These are phyloP conservation scores for Halophytophthora batemanensis DNA, from an alignment of 352 stramenopile genomes.

Conservation along the genomic window DNA sequence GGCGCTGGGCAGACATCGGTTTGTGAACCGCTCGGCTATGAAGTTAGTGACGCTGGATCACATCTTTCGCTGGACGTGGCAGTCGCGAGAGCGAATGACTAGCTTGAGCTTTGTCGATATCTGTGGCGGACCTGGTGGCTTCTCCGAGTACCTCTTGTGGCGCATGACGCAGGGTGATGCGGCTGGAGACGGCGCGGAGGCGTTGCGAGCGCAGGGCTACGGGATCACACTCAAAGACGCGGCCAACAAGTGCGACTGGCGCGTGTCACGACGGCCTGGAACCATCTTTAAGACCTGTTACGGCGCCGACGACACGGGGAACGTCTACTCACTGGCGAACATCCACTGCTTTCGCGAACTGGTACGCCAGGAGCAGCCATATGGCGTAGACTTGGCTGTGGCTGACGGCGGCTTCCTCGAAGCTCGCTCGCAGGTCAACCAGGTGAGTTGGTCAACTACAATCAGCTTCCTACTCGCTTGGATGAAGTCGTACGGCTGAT, in stretches of 20 bases:
- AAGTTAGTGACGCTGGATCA: conserved; percentile 77
- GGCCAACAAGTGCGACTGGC: conserved; percentile 47
- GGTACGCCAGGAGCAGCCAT: conserved; percentile 24
- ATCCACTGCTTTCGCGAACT: conserved; percentile 47
- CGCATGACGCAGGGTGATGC: conserved; percentile 5
- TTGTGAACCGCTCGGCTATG: conserved; percentile 81
- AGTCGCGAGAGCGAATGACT: not conserved
- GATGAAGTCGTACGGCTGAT: no score
- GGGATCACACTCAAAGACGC: conserved; percentile 65
- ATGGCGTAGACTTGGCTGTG: conserved; percentile 55
- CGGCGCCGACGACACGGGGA: conserved; percentile 63
- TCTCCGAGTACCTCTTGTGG: conserved; percentile 82
- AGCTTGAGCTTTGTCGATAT: conserved; percentile 69
- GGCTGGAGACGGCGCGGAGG: not conserved
- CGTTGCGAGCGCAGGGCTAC: conserved; percentile 31
- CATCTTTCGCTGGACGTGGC: conserved; percentile 48
- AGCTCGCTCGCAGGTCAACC: conserved; percentile 51
- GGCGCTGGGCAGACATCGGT: conserved; percentile 48
- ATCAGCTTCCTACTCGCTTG: no score
- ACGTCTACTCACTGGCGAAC: conserved; percentile 63
- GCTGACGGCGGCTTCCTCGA: conserved; percentile 75
- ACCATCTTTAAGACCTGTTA: conserved; percentile 50
- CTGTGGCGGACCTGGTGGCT: conserved; percentile 74
- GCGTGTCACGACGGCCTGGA: conserved; percentile 9
- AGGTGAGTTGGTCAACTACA: no score